A percentile compares a stretch with the other conserved stretches of the same genome.
Evolutionary conservation across 768 basidiomycete genomes (phyloP).

Genomic region (Lactifluus piperatus): DNA sequence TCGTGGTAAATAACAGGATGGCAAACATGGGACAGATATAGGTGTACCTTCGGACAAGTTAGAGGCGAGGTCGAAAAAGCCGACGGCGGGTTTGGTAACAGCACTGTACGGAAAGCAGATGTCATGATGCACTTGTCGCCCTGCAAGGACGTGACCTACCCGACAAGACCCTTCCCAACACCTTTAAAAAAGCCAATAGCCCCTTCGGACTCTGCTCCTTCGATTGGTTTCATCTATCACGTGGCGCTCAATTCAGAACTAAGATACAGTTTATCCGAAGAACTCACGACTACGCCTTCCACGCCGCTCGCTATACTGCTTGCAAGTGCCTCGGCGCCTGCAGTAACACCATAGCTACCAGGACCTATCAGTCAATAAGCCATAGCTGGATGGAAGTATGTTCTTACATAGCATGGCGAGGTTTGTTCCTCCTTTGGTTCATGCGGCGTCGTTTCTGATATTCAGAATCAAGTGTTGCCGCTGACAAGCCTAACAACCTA

Average conservation of each 20-base stretch:
- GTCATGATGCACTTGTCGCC: neutral
- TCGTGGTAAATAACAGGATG: neutral
- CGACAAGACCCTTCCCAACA: slow-evolving; percentile 91
- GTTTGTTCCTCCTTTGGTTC: slow-evolving; percentile 87
- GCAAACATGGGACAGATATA: neutral
- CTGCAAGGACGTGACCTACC: slow-evolving; percentile 38
- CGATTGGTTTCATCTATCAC: slow-evolving; percentile 84
- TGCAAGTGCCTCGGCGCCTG: slow-evolving; percentile 90
- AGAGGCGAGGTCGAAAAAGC: slow-evolving; percentile 91
- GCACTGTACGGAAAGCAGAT: slow-evolving; percentile 40
- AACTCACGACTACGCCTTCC: slow-evolving; percentile 81
- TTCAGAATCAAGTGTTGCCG: slow-evolving; percentile 93
- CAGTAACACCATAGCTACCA: slow-evolving; percentile 84
- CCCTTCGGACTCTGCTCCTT: slow-evolving; percentile 91
- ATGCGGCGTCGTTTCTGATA: slow-evolving; percentile 86
- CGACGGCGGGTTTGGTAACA: slow-evolving; percentile 94
- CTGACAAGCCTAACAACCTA: slow-evolving; percentile 67
- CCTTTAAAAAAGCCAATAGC: slow-evolving; percentile 98
- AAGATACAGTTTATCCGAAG: slow-evolving; percentile 3
- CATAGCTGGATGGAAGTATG: neutral
- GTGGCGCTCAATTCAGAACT: neutral
- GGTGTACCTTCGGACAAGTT: slow-evolving; percentile 81
- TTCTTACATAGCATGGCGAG: slow-evolving; percentile 86
- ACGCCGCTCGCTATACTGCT: slow-evolving; percentile 92
- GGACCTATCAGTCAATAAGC: neutral